Percentiles rank a stretch among this genome's conserved stretches.
Conservation (phyloP, 306 rosid genomes). For the Rosa lucieae region DNA sequence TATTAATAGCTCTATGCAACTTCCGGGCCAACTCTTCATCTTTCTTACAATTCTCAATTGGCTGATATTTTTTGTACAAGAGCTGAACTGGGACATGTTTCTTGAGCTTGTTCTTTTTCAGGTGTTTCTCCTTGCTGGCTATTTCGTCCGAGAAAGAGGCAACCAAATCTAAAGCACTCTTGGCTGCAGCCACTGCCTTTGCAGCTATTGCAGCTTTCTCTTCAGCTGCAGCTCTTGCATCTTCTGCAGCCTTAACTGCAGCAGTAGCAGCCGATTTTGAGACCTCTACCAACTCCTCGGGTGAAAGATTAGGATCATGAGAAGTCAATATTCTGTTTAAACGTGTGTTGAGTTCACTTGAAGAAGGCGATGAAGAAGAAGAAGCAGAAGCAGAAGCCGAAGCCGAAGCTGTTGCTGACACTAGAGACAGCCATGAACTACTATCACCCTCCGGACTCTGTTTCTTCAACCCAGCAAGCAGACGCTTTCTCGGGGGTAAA, state of each 20-base stretch:
- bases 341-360: conserved; percentile 61
- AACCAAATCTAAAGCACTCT: conserved; percentile 81
- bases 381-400: conserved; percentile 27
- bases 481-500: conserved; percentile 93
- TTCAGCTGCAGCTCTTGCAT: conserved; percentile 80
- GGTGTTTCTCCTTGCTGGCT: conserved; percentile 49
- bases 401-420: conserved; percentile 17
- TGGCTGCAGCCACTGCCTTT: conserved; percentile 82
- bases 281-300: conserved; percentile 67
- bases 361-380: conserved; percentile 56
- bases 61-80: conserved; percentile 84
- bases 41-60: conserved; percentile 65
- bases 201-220: conserved; percentile 85
- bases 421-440: conserved; percentile 45
- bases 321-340: conserved; percentile 65
- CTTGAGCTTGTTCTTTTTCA: conserved; percentile 76
- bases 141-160: conserved; percentile 79
- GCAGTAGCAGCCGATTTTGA: conserved; percentile 59
- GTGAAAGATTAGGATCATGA: conserved; percentile 62
- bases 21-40: conserved; percentile 92
- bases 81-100: conserved; percentile 95
- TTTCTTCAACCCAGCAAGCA: conserved; percentile 93
- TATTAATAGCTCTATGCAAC: conserved; percentile 85
- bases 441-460: conserved; percentile 65
- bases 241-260: conserved; percentile 73